A percentile compares a stretch with the other conserved stretches of the same genome.
phyloP scores from a whole-genome alignment of 306 rosid species.

The Carpinus viminea region DNA sequence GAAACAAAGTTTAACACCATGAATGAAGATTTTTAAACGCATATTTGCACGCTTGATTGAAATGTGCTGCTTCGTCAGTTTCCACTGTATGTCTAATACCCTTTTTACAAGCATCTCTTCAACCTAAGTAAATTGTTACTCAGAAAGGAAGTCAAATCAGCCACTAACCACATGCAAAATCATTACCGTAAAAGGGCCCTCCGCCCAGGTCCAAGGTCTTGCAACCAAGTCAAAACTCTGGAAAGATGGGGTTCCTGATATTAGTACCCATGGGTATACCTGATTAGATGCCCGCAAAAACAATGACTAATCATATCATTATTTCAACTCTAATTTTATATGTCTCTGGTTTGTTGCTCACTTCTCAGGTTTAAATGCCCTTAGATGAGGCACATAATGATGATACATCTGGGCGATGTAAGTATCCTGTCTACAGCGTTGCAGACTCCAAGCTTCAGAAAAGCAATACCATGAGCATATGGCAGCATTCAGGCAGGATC shows the following conservation, averaged over 20 bases:
- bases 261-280: neutral
- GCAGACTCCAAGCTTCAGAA: neutral
- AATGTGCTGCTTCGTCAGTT: neutral
- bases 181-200: conserved; percentile 10
- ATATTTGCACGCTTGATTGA: neutral
- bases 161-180: conserved; percentile 18
- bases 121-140: conserved; percentile 1
- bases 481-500: neutral
- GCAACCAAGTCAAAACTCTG: neutral
- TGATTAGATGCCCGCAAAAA: conserved; percentile 3
- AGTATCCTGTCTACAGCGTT: neutral
- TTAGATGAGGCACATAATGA: neutral
- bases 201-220: conserved; percentile 13
- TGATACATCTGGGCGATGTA: neutral
- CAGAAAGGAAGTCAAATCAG: conserved; percentile 12
- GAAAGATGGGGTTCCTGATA: neutral
- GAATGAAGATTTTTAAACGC: neutral
- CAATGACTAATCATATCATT: neutral
- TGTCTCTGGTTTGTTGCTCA: neutral
- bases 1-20: neutral
- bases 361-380: neutral
- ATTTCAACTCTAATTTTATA: neutral
- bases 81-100: neutral
- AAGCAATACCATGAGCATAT: neutral
- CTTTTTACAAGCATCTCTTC: conserved; percentile 11